Evolutionary conservation across 495 filamentous ascomycete species (phyloP).

Genomic region (Pyronema omphalodes): DNA sequence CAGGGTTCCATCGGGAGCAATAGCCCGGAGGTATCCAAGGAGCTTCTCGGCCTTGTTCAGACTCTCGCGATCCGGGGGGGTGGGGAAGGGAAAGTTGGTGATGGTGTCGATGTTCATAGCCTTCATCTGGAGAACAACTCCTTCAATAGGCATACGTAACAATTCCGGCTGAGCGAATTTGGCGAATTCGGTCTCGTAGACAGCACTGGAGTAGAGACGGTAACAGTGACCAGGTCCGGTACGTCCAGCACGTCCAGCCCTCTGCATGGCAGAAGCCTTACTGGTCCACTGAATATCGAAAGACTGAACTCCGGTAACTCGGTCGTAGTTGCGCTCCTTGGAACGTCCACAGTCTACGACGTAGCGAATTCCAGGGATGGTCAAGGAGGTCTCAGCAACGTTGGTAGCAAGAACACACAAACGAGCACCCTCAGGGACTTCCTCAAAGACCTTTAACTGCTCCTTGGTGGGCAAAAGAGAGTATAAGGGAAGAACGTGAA

Average conservation of each 20-base stretch:
- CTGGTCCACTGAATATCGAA: slow-evolving; percentile 94
- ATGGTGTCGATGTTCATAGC: slow-evolving; percentile 84
- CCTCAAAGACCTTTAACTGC: slow-evolving; percentile 83
- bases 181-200: slow-evolving; percentile 79
- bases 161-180: slow-evolving; percentile 82
- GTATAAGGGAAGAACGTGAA: slow-evolving; percentile 75
- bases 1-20: slow-evolving; percentile 17
- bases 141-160: slow-evolving; percentile 77
- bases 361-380: slow-evolving; percentile 87
- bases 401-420: slow-evolving; percentile 90
- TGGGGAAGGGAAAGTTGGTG: slow-evolving; percentile 94
- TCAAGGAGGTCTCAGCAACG: slow-evolving; percentile 90
- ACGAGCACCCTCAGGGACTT: slow-evolving; percentile 63
- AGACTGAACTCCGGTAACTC: slow-evolving; percentile 72
- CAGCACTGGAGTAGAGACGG: slow-evolving; percentile 76
- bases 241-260: slow-evolving; percentile 85
- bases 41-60: slow-evolving; percentile 76
- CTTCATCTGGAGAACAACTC: slow-evolving; percentile 84
- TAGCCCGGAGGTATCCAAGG: slow-evolving; percentile 29
- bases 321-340: slow-evolving; percentile 79
- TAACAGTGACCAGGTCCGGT: slow-evolving; percentile 95
- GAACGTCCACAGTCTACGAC: slow-evolving; percentile 87
- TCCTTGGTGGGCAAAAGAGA: slow-evolving; percentile 87
- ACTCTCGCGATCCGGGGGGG: slow-evolving; percentile 62
- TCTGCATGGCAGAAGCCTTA: slow-evolving; percentile 86